Evolutionary conservation across 2,329 filamentous ascomycete species (phyloP).

Genomic region (Verticillium zaregamsianum): DNA sequence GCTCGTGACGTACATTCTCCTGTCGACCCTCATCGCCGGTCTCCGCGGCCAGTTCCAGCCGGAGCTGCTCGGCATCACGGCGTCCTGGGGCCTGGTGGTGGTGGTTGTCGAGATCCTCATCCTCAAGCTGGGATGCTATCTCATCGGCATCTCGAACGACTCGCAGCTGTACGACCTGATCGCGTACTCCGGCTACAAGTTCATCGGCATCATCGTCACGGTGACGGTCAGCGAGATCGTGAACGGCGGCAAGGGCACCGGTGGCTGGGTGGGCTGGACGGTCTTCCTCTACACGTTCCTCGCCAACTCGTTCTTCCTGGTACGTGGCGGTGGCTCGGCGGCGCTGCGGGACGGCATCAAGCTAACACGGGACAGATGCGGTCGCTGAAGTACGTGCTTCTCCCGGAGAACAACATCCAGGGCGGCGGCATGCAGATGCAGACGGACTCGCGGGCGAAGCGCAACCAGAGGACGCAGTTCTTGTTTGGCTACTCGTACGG

Average conservation of each 20-base stretch:
- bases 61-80: conserved; percentile 85
- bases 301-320: conserved; percentile 92
- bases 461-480: conserved; percentile 85
- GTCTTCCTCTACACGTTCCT: conserved; percentile 89
- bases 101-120: conserved; percentile 85
- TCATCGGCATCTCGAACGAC: conserved; percentile 89
- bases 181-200: conserved; percentile 97
- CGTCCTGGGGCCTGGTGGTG: conserved; percentile 76
- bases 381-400: conserved; percentile 90
- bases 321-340: conserved; percentile 39
- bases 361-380: conserved; percentile 60
- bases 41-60: conserved; percentile 90
- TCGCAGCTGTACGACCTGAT: conserved; percentile 90
- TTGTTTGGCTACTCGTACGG: conserved; percentile 92
- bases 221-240: conserved; percentile 75
- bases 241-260: conserved; percentile 75
- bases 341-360: not conserved
- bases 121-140: conserved; percentile 87
- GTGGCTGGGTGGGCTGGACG: conserved; percentile 83
- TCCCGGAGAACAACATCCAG: conserved; percentile 75
- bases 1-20: conserved; percentile 91
- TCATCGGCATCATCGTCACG: conserved; percentile 92
- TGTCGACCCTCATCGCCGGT: conserved; percentile 86
- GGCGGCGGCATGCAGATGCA: conserved; percentile 34
- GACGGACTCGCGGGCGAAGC: conserved; percentile 73